phyloP scores from a whole-genome alignment of 2,329 filamentous ascomycete species.

The Bimuria novae-zelandiae region DNA sequence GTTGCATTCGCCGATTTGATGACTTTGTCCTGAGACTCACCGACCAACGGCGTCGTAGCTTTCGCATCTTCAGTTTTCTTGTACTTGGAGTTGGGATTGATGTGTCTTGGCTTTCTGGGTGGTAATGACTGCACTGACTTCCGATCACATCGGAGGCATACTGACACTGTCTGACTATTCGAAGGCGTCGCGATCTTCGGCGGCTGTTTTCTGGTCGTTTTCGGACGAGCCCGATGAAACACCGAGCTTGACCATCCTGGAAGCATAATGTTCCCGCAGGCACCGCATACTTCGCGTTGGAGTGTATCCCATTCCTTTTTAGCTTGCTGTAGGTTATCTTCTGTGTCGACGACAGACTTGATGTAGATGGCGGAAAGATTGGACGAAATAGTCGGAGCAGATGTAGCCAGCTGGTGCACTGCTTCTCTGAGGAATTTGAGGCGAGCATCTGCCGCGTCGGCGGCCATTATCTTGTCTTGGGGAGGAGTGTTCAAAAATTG shows the following conservation, averaged over 20 bases:
- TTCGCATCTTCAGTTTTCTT: neutral
- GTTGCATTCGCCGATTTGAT: conserved; percentile 47
- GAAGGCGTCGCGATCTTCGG: neutral
- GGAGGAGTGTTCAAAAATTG: conserved; percentile 14
- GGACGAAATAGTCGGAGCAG: conserved; percentile 41
- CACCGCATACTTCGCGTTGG: conserved; percentile 40
- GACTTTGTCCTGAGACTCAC: conserved; percentile 20
- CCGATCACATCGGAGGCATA: conserved; percentile 39
- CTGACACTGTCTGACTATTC: conserved; percentile 30
- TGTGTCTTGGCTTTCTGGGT: conserved; percentile 23
- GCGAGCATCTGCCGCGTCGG: conserved; percentile 24
- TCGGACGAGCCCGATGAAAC: conserved; percentile 10
- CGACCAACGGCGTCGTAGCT: conserved; percentile 1
- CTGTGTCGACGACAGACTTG: conserved; percentile 28
- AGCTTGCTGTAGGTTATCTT: conserved; percentile 30
- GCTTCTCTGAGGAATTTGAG: conserved; percentile 42
- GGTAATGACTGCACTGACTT: conserved; percentile 32
- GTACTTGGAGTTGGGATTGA: conserved; percentile 13
- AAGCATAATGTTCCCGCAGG: conserved; percentile 45
- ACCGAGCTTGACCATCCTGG: conserved; percentile 43
- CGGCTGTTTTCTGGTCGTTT: conserved; percentile 9
- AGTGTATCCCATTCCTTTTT: conserved; percentile 37
- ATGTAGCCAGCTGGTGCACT: conserved; percentile 34
- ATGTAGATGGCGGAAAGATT: conserved; percentile 36
- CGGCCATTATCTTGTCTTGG: conserved; percentile 24